Conservation (phyloP, 257 asterid genomes). For the Solanum microdontum region DNA sequence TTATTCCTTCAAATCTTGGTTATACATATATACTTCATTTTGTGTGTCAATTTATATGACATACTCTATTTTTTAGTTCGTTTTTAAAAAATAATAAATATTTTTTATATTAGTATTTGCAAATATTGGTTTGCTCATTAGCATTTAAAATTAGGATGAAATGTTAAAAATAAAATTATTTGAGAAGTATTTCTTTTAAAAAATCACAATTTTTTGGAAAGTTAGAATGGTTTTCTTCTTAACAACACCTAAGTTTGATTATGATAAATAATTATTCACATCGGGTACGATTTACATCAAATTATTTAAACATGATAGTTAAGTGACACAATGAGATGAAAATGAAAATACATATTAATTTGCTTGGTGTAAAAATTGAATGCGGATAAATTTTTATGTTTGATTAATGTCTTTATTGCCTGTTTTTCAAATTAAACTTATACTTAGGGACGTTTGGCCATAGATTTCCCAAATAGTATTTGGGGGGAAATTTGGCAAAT, state of each 20-base stretch:
- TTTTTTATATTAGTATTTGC: neutral
- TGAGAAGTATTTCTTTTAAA: neutral
- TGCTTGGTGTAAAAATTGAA: neutral
- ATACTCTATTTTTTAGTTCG: neutral
- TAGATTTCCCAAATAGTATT: too few relatives aligned
- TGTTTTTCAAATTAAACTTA: neutral
- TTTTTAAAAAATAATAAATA: neutral
- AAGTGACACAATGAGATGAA: neutral
- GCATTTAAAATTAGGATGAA: neutral
- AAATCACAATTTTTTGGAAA: neutral
- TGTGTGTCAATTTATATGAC: neutral
- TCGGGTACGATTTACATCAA: neutral
- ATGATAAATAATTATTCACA: neutral
- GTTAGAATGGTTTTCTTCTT: neutral
- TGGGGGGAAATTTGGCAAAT: too few relatives aligned
- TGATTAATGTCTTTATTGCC: neutral
- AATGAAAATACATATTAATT: neutral
- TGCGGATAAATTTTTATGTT: neutral
- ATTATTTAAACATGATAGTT: neutral
- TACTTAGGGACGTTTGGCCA: neutral
- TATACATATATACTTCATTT: neutral
- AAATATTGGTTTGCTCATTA: neutral
- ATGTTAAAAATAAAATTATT: neutral
- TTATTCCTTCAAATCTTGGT: neutral
- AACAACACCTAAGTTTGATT: neutral